These are phyloP conservation scores for Pseudonitzschia pungens DNA, from an alignment of 108 stramenopile genomes.

Conservation along the genomic window DNA sequence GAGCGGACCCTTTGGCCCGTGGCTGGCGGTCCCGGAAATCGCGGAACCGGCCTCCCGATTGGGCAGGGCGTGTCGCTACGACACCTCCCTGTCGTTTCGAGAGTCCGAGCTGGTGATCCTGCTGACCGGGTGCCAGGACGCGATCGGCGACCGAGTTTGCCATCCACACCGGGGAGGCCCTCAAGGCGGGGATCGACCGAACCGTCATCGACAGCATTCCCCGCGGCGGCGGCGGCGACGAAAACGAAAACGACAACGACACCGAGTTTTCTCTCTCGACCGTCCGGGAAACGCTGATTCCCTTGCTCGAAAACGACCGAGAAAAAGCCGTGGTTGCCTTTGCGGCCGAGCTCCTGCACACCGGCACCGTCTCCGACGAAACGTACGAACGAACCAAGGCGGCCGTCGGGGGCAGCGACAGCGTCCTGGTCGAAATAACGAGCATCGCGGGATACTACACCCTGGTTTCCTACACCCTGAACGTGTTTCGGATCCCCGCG, in stretches of 20 bases:
- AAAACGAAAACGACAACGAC: too few relatives aligned
- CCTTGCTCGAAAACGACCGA: slow-evolving; percentile 52
- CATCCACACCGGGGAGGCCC: slow-evolving; percentile 74
- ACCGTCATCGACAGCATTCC: slow-evolving; percentile 64
- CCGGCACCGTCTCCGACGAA: slow-evolving; percentile 66
- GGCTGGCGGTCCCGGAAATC: slow-evolving; percentile 72
- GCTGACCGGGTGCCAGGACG: slow-evolving; percentile 68
- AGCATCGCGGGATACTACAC: slow-evolving; percentile 85
- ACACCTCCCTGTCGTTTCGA: slow-evolving; percentile 50
- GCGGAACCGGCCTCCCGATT: slow-evolving; percentile 63
- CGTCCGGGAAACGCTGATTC: slow-evolving; percentile 49
- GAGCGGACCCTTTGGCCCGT: slow-evolving; percentile 84
- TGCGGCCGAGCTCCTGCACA: slow-evolving; percentile 73
- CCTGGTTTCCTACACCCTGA: slow-evolving; percentile 73
- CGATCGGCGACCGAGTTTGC: slow-evolving; percentile 71
- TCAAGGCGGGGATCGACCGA: slow-evolving; percentile 57
- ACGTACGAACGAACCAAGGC: slow-evolving; percentile 58
- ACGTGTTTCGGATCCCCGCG: slow-evolving; percentile 74
- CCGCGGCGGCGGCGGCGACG: too few relatives aligned
- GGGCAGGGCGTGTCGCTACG: slow-evolving; percentile 69
- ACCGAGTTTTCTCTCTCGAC: slow-evolving; percentile 47
- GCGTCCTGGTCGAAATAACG: slow-evolving; percentile 73
- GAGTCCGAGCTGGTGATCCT: slow-evolving; percentile 82
- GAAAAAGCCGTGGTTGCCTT: slow-evolving; percentile 67
- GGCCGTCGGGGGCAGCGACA: slow-evolving; percentile 54